Percentiles rank a stretch among this genome's conserved stretches.
These are phyloP conservation scores for Plantago elongata DNA, from an alignment of 257 asterid genomes.

Conservation along the genomic window DNA sequence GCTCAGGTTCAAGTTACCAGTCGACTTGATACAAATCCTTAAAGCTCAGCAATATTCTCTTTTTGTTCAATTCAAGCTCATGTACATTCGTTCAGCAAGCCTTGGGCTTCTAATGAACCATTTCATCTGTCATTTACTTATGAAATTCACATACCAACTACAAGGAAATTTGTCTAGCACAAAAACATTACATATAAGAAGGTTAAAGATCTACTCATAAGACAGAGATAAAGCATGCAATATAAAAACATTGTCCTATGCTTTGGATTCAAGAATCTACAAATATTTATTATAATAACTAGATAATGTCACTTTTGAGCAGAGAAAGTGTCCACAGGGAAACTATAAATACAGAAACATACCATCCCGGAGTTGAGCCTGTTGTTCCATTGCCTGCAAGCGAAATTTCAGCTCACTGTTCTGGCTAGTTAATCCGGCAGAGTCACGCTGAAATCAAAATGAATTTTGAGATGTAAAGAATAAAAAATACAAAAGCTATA, in stretches of 20 bases:
- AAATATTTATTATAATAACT: not conserved
- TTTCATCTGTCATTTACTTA: not conserved
- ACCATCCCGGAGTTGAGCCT: constrained; percentile 81
- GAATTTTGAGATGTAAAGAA: constrained; percentile 1
- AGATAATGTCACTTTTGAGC: not conserved
- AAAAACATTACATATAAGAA: not conserved
- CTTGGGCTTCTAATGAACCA: not conserved
- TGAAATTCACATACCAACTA: not conserved
- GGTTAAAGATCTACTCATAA: not conserved
- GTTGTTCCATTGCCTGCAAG: constrained; percentile 77
- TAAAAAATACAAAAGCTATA: not conserved
- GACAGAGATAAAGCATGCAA: not conserved
- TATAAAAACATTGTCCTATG: not conserved
- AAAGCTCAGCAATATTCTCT: not conserved
- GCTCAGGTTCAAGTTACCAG: not conserved
- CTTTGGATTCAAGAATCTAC: not conserved
- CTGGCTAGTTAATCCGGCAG: constrained; percentile 53
- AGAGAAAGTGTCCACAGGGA: not conserved
- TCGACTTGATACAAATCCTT: not conserved
- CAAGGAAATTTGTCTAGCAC: not conserved
- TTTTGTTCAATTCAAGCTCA: not conserved
- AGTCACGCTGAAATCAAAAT: constrained; percentile 51
- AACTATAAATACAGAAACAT: constrained; percentile 15
- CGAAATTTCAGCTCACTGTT: constrained; percentile 73
- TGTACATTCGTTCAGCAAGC: not conserved